Conservation (phyloP, 2,329 filamentous ascomycete genomes). For the Calonectria naviculata region DNA sequence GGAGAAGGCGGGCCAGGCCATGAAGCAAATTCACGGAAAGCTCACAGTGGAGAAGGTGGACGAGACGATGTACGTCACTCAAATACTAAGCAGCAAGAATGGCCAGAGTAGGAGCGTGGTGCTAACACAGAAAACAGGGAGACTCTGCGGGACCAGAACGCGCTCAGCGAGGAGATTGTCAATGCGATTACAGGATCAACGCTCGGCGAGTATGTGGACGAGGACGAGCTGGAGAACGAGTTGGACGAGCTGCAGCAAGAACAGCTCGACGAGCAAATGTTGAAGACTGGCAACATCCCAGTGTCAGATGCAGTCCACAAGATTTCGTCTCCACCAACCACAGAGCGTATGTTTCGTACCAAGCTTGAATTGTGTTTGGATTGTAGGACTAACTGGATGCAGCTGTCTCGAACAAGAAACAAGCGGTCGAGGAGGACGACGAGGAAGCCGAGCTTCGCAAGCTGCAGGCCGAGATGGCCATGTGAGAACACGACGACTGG, state of each 20-base stretch:
- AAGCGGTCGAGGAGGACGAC: constrained; percentile 82
- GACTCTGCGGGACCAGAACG: constrained; percentile 89
- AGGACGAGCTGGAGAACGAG: constrained; percentile 87
- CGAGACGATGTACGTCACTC: constrained; percentile 82
- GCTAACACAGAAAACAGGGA: constrained; percentile 72
- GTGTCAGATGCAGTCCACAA: constrained; percentile 81
- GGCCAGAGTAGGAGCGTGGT: background rate
- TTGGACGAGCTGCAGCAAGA: constrained; percentile 91
- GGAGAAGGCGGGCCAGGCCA: constrained; percentile 89
- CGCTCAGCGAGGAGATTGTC: constrained; percentile 92
- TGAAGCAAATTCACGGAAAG: constrained; percentile 92
- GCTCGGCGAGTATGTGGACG: constrained; percentile 79
- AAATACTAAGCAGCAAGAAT: background rate
- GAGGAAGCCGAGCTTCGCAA: constrained; percentile 95
- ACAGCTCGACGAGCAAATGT: constrained; percentile 91
- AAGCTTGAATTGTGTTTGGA: background rate
- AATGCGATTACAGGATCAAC: constrained; percentile 81
- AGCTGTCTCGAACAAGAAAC: constrained; percentile 48
- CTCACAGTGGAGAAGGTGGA: constrained; percentile 96
- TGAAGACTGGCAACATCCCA: constrained; percentile 87
- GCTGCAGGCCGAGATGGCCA: constrained; percentile 96
- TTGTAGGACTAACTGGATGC: constrained; percentile 25
- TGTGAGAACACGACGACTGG: constrained; percentile 62
- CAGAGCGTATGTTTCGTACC: constrained; percentile 73
- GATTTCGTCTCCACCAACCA: constrained; percentile 79